phyloP scores from a whole-genome alignment of 345 rosid genomes.

The Anacardium occidentale region DNA sequence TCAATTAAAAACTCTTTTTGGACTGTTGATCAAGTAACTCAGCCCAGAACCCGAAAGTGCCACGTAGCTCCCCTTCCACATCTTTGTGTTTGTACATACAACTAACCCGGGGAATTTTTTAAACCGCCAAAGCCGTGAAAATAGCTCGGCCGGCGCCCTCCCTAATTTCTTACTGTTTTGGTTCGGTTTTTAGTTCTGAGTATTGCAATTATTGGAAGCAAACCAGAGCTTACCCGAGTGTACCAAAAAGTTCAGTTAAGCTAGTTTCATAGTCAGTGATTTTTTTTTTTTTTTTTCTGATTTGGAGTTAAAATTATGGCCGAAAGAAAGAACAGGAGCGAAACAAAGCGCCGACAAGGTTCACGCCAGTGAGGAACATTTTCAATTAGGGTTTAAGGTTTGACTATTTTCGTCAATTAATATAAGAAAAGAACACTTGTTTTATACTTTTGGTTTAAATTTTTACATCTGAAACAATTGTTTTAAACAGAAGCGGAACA shows the following conservation, averaged over 20 bases:
- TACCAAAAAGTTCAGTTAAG: background rate
- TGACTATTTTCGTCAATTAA: background rate
- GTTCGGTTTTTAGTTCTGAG: background rate
- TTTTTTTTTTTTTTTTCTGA: background rate
- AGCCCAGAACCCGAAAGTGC: background rate
- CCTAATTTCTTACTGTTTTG: background rate
- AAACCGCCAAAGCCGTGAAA: background rate
- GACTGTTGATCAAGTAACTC: too few species aligned
- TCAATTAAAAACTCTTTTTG: too few species aligned
- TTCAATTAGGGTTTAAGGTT: background rate
- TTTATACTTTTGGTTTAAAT: background rate
- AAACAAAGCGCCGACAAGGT: background rate
- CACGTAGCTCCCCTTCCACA: background rate
- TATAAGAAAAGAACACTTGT: background rate
- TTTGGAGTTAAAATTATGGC: constrained; percentile 2
- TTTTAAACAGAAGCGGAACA: background rate
- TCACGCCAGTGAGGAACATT: background rate
- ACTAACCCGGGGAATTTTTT: background rate
- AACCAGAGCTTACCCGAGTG: background rate
- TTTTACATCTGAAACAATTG: background rate
- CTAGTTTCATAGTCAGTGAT: background rate
- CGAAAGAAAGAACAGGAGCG: constrained; percentile 3
- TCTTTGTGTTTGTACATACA: background rate
- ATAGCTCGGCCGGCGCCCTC: background rate
- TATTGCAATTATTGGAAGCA: background rate